Conservation (phyloP, 345 rosid species). For the Eucalyptus pumila region DNA sequence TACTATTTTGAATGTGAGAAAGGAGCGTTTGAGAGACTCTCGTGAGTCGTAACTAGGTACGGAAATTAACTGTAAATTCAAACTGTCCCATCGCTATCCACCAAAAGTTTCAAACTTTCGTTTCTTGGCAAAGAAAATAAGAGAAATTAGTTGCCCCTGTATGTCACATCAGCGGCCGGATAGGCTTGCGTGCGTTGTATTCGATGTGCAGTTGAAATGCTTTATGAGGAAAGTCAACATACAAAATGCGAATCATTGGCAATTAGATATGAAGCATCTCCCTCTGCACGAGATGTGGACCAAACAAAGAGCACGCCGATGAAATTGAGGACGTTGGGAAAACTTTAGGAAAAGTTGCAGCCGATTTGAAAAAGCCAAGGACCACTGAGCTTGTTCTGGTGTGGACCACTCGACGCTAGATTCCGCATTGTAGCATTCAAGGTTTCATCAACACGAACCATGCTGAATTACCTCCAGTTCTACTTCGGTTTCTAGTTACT, state of each 20-base stretch:
- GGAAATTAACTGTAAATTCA: not conserved
- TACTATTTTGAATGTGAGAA: not conserved
- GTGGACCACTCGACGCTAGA: not conserved
- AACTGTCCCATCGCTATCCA: not conserved
- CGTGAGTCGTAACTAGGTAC: not conserved
- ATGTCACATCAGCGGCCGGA: not conserved
- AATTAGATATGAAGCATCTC: not conserved
- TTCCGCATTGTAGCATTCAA: not conserved
- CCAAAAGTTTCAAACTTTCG: not conserved
- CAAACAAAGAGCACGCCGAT: not conserved
- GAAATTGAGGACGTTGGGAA: not conserved
- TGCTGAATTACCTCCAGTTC: not conserved
- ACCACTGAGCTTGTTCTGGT: not conserved
- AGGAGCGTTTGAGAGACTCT: not conserved
- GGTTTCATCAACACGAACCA: not conserved
- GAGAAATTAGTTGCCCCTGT: not conserved
- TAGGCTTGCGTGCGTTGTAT: not conserved
- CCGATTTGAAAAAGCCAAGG: not conserved
- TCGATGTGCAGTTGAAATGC: not conserved
- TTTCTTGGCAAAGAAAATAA: not conserved
- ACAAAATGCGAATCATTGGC: not conserved
- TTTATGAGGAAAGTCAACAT: not conserved
- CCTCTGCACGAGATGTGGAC: not conserved
- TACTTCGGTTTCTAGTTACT: not conserved
- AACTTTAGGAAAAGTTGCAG: not conserved